A percentile compares a stretch with the other conserved stretches of the same genome.
Conservation (phyloP, 768 basidiomycete species). For the Tubosaeta brunneosetosa region DNA sequence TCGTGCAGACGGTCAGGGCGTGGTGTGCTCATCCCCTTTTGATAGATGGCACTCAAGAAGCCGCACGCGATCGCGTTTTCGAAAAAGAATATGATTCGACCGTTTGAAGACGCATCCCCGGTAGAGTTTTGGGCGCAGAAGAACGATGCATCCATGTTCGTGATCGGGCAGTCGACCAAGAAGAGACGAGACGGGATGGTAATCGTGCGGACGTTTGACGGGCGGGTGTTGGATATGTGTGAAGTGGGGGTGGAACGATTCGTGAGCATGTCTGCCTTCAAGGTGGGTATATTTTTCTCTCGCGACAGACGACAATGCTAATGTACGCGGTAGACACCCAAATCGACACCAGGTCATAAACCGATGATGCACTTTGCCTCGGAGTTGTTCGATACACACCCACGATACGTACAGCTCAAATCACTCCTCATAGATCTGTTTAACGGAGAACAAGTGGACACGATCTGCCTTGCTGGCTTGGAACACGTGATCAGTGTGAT, state of each 20-base stretch:
- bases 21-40: not conserved
- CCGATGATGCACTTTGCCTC: conserved; percentile 96
- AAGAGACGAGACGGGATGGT: conserved; percentile 88
- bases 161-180: conserved; percentile 89
- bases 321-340: conserved; percentile 58
- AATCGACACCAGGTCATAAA: conserved; percentile 84
- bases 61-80: conserved; percentile 89
- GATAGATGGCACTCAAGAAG: conserved; percentile 88
- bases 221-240: conserved; percentile 87
- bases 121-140: conserved; percentile 91
- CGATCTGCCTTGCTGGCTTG: conserved; percentile 77
- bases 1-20: not conserved
- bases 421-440: conserved; percentile 88
- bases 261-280: conserved; percentile 75
- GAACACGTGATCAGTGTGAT: conserved; percentile 86
- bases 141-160: conserved; percentile 91
- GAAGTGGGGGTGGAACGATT: conserved; percentile 87
- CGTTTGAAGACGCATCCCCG: conserved; percentile 79
- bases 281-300: conserved; percentile 44
- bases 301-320: not conserved
- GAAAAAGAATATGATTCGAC: conserved; percentile 87
- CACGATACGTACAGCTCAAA: conserved; percentile 87
- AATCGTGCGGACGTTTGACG: conserved; percentile 83
- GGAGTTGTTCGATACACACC: conserved; percentile 91
- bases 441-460: conserved; percentile 80